Conservation (phyloP, 495 filamentous ascomycete genomes). For the Durotheca rogersii region DNA sequence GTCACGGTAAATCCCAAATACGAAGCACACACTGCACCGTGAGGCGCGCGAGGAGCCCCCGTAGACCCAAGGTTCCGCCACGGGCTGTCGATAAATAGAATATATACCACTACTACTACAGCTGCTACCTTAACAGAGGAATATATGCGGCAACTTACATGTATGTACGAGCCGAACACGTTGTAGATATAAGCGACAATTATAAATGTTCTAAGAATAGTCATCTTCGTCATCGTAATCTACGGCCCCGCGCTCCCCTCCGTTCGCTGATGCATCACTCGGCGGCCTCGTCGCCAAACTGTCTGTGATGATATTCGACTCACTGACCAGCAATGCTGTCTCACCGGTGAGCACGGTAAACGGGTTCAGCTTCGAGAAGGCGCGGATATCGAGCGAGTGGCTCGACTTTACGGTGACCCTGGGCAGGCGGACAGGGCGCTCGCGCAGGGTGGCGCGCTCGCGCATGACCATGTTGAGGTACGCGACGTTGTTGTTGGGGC, state of each 20-base stretch:
- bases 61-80: background rate
- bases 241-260: too few relatives aligned
- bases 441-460: too few relatives aligned
- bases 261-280: too few relatives aligned
- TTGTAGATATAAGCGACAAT: constrained; percentile 6
- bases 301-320: too few relatives aligned
- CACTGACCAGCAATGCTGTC: too few relatives aligned
- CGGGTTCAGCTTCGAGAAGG: too few relatives aligned
- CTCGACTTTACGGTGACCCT: too few relatives aligned
- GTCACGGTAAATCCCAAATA: background rate
- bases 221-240: constrained; percentile 14
- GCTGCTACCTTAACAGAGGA: background rate
- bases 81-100: background rate
- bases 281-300: too few relatives aligned
- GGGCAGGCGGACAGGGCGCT: too few relatives aligned
- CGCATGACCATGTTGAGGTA: constrained; percentile 4
- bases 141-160: background rate
- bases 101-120: background rate
- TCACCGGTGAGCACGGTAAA: too few relatives aligned
- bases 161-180: background rate
- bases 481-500: background rate
- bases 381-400: too few relatives aligned
- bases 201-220: constrained; percentile 2
- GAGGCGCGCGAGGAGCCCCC: background rate
- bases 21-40: background rate